Conservation (phyloP, 495 filamentous ascomycete genomes). For the Margaritispora aquatica region DNA sequence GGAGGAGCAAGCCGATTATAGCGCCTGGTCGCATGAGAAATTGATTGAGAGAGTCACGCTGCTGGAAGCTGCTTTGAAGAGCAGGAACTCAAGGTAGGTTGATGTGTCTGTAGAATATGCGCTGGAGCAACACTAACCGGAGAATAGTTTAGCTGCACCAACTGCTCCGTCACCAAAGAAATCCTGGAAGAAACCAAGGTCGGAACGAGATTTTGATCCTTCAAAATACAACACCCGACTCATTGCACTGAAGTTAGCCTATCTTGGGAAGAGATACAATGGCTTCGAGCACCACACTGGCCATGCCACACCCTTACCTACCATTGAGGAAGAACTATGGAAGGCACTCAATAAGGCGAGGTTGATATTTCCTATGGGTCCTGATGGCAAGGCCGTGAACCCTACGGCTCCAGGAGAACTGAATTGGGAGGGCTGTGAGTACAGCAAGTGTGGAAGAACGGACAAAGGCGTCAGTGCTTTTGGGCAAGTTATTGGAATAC, state of each 20-base stretch:
- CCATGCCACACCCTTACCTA: conserved; percentile 60
- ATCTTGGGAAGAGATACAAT: conserved; percentile 84
- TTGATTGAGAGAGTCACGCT: conserved; percentile 59
- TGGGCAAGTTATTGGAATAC: conserved; percentile 83
- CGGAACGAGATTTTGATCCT: conserved; percentile 58
- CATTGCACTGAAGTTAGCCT: conserved; percentile 90
- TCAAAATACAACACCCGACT: conserved; percentile 74
- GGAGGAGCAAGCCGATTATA: conserved; percentile 24
- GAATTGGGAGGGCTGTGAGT: conserved; percentile 76
- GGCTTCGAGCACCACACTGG: conserved; percentile 78
- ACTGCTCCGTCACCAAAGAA: conserved; percentile 11
- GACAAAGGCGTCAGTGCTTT: conserved; percentile 94
- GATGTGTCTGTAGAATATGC: too few relatives aligned
- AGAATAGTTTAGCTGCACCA: conserved; percentile 9
- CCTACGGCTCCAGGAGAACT: conserved; percentile 30
- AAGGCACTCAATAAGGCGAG: conserved; percentile 74
- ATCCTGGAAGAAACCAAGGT: conserved; percentile 28
- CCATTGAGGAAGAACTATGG: conserved; percentile 89
- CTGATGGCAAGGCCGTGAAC: conserved; percentile 12
- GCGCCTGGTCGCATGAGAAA: conserved; percentile 56
- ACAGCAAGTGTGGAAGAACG: conserved; percentile 90
- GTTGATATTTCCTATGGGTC: conserved; percentile 65
- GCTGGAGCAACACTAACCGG: not conserved
- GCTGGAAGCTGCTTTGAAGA: conserved; percentile 56
- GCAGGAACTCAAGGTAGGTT: conserved; percentile 36